phyloP scores from a whole-genome alignment of 352 stramenopile genomes.

The Globisporangium polare region DNA sequence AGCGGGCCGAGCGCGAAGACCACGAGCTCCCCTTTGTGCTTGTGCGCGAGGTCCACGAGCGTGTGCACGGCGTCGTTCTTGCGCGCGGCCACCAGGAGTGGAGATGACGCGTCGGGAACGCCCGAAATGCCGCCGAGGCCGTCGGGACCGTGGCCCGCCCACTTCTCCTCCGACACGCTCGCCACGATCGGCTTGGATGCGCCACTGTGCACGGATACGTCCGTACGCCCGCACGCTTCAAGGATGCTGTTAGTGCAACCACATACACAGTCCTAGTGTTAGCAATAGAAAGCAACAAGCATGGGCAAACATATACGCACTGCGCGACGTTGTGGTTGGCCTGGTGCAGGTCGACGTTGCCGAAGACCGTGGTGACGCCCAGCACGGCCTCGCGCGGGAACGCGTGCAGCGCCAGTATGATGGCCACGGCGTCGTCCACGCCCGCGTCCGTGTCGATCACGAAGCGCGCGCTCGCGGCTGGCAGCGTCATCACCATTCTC shows the following conservation, averaged over 20 bases:
- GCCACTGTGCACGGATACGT: slow-evolving; percentile 61
- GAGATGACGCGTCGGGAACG: neutral
- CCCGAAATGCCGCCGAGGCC: slow-evolving; percentile 59
- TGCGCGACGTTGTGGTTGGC: slow-evolving; percentile 79
- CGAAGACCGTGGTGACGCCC: slow-evolving; percentile 77
- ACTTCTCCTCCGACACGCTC: slow-evolving; percentile 59
- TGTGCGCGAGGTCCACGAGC: slow-evolving; percentile 53
- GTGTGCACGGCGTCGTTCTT: slow-evolving; percentile 67
- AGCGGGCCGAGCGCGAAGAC: slow-evolving; percentile 71
- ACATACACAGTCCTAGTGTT: neutral
- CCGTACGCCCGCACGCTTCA: slow-evolving; percentile 36
- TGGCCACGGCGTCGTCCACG: slow-evolving; percentile 72
- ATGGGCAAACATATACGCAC: slow-evolving; percentile 25
- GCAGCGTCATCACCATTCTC: neutral
- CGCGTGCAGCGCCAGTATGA: slow-evolving; percentile 68
- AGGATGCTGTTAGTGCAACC: slow-evolving; percentile 43
- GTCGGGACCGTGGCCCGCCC: slow-evolving; percentile 69
- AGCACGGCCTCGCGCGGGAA: slow-evolving; percentile 53
- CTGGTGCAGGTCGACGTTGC: slow-evolving; percentile 79
- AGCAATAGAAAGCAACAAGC: neutral
- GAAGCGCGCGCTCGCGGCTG: slow-evolving; percentile 28
- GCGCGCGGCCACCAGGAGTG: slow-evolving; percentile 26
- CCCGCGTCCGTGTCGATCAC: slow-evolving; percentile 79
- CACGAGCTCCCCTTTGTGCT: slow-evolving; percentile 63
- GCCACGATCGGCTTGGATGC: slow-evolving; percentile 59